phyloP scores from a whole-genome alignment of 2,329 filamentous ascomycete species.

The Nemania bipapillata region DNA sequence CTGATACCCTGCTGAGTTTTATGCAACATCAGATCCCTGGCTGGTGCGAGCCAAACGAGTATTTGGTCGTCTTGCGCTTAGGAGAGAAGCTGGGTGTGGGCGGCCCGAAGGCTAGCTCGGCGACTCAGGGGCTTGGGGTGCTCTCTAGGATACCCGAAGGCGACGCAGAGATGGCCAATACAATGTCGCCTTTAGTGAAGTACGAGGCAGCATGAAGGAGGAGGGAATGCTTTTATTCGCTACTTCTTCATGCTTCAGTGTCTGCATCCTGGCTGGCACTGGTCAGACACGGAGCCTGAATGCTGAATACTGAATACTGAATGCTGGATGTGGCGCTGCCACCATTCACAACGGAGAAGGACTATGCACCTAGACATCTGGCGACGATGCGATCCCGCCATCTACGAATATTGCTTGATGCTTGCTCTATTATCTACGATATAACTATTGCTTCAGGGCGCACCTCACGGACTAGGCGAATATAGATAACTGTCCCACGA shows the following conservation, averaged over 20 bases:
- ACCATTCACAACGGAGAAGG: background rate
- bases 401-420: constrained; percentile 20
- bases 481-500: constrained; percentile 39
- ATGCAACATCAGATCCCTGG: constrained; percentile 75
- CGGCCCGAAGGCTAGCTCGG: constrained; percentile 46
- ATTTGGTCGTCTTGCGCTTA: constrained; percentile 78
- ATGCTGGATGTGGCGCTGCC: background rate
- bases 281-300: background rate
- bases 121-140: constrained; percentile 58
- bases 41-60: constrained; percentile 81
- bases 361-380: constrained; percentile 3
- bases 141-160: constrained; percentile 68
- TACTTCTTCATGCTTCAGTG: constrained; percentile 14
- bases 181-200: constrained; percentile 51
- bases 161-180: constrained; percentile 62
- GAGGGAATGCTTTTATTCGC: constrained; percentile 39
- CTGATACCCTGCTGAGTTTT: constrained; percentile 83
- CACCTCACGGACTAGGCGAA: constrained; percentile 13
- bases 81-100: constrained; percentile 83
- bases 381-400: background rate
- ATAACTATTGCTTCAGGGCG: constrained; percentile 10
- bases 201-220: constrained; percentile 51
- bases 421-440: constrained; percentile 18
- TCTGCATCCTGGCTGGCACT: constrained; percentile 1
- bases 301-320: no score